Evolutionary conservation across 23 red algal genomes (phyloP).

Genomic region (Agarophyton chilense): DNA sequence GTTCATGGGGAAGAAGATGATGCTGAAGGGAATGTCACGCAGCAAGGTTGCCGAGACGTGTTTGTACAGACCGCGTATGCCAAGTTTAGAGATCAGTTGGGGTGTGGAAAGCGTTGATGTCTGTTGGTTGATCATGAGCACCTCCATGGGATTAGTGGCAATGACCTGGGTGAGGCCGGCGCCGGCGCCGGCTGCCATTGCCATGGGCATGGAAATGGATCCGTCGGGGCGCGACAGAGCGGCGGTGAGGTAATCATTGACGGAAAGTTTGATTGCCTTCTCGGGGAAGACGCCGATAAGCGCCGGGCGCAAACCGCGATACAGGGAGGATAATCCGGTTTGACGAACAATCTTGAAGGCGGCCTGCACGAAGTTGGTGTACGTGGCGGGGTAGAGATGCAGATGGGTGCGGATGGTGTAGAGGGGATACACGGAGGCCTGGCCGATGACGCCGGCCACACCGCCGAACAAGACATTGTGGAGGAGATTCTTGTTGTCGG

Average conservation of each 20-base stretch:
- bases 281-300: conserved; percentile 88
- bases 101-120: conserved; percentile 35
- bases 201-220: conserved; percentile 47
- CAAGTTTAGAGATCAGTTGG: conserved; percentile 54
- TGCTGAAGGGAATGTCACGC: conserved; percentile 93
- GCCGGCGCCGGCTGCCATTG: conserved; percentile 84
- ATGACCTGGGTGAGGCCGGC: conserved; percentile 94
- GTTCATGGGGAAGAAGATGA: conserved; percentile 91
- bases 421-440: conserved; percentile 73
- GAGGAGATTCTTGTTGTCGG: conserved; percentile 54
- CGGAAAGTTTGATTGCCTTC: conserved; percentile 95
- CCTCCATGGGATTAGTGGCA: conserved; percentile 95
- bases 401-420: conserved; percentile 81
- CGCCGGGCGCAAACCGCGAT: conserved; percentile 72
- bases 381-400: conserved; percentile 49
- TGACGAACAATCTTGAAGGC: conserved; percentile 53
- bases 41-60: conserved; percentile 72
- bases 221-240: conserved; percentile 53
- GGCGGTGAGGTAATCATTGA: conserved; percentile 90
- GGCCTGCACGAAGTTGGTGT: conserved; percentile 46
- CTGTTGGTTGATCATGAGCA: conserved; percentile 98
- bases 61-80: conserved; percentile 86
- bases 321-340: conserved; percentile 52
- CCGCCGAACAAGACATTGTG: conserved; percentile 83
- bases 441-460: conserved; percentile 83